Percentiles rank a stretch among this genome's conserved stretches.
These are phyloP conservation scores for Tagetes patula DNA, from an alignment of 129 eudicot species.

Conservation along the genomic window DNA sequence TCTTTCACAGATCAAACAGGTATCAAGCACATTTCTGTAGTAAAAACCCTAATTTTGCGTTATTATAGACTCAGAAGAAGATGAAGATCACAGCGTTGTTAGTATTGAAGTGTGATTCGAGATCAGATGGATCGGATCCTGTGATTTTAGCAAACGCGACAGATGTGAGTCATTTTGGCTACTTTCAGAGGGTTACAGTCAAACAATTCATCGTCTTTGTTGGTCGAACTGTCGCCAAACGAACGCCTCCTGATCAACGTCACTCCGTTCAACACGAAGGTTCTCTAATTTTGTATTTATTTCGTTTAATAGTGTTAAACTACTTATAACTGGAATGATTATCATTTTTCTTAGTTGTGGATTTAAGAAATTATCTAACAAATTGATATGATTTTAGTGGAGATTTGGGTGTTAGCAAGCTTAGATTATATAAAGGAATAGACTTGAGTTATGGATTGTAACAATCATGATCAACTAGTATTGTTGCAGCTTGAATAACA, in stretches of 20 bases:
- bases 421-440: not conserved
- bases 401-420: not conserved
- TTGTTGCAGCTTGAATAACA: not conserved
- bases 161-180: slow-evolving; percentile 82
- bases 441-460: not conserved
- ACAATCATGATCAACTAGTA: not conserved
- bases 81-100: slow-evolving; percentile 94
- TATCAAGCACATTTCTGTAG: not conserved
- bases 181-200: slow-evolving; percentile 77
- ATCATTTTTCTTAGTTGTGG: not conserved
- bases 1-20: not conserved
- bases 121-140: slow-evolving; percentile 66
- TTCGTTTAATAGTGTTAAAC: no score
- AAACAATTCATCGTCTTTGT: slow-evolving; percentile 77
- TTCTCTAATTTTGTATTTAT: not conserved
- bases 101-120: slow-evolving; percentile 53
- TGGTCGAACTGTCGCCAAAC: slow-evolving; percentile 81
- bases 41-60: slow-evolving; percentile 20
- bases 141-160: slow-evolving; percentile 67
- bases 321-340: not conserved
- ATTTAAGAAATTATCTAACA: not conserved
- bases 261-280: slow-evolving; percentile 96
- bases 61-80: slow-evolving; percentile 20
- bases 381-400: not conserved
- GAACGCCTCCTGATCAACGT: slow-evolving; percentile 78